A percentile compares a stretch with the other conserved stretches of the same genome.
Conservation (phyloP, 106 monocot genomes). For the Hemerocallis citrina region DNA sequence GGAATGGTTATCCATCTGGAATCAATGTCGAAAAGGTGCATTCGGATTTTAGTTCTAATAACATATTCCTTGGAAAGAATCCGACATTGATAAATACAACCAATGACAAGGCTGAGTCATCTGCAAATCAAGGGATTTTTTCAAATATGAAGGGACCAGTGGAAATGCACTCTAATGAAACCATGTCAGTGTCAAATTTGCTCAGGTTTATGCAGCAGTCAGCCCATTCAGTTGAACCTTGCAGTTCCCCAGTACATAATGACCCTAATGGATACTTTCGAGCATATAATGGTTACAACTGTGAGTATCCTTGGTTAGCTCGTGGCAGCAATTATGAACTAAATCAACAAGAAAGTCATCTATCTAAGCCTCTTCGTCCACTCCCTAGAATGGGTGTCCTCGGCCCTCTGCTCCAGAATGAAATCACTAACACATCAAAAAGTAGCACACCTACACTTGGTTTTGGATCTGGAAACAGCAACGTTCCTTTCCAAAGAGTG, state of each 20-base stretch:
- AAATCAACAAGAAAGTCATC: conserved; percentile 15
- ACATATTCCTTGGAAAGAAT: neutral
- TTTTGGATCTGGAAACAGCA: neutral
- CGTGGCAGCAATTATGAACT: neutral
- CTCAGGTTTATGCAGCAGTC: conserved; percentile 65
- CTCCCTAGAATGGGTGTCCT: conserved; percentile 39
- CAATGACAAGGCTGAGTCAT: conserved; percentile 4
- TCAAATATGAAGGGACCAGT: conserved; percentile 1
- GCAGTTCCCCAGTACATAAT: neutral
- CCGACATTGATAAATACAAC: neutral
- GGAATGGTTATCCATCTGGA: neutral
- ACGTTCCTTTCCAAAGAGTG: too few species aligned
- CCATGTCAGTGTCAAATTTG: conserved; percentile 67
- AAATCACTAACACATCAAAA: conserved; percentile 25
- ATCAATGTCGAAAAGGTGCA: neutral
- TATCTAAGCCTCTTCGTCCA: conserved; percentile 26
- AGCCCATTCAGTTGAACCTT: conserved; percentile 19
- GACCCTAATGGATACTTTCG: conserved; percentile 1
- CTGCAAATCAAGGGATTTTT: neutral
- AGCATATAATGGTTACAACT: conserved; percentile 1
- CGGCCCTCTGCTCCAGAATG: conserved; percentile 42
- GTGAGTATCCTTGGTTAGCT: neutral
- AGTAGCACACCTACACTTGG: conserved; percentile 12
- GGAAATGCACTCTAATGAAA: conserved; percentile 27
- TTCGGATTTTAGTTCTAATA: neutral